Evolutionary conservation across 108 stramenopile species (phyloP).

Genomic region (Fragilariopsis cylindrus): DNA sequence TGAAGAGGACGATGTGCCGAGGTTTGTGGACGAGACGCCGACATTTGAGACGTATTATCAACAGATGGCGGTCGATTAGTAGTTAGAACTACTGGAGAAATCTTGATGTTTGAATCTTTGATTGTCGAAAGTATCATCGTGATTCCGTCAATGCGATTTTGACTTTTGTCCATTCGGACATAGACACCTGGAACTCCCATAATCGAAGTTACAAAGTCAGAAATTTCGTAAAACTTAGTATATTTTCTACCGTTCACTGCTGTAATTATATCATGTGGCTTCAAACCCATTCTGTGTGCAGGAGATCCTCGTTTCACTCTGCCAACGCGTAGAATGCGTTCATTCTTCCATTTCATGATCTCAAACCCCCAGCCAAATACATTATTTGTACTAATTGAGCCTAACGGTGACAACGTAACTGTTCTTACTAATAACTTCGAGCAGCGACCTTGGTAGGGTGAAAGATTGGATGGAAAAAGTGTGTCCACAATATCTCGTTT

Average conservation of each 20-base stretch:
- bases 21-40: not conserved
- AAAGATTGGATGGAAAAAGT: conserved; percentile 4
- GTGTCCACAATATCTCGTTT: not conserved
- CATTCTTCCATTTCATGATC: conserved; percentile 32
- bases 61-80: not conserved
- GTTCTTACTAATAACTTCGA: not conserved
- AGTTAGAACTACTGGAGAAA: not conserved
- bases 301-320: conserved; percentile 28
- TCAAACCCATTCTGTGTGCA: conserved; percentile 27
- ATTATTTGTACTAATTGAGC: not conserved
- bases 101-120: not conserved
- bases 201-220: conserved; percentile 15
- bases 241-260: conserved; percentile 21
- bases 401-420: not conserved
- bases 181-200: conserved; percentile 20
- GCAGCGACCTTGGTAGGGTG: not conserved
- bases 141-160: not conserved
- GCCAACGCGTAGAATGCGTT: conserved; percentile 30
- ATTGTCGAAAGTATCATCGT: conserved; percentile 2
- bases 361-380: conserved; percentile 43
- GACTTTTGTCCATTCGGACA: not conserved
- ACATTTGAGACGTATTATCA: not conserved
- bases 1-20: not conserved
- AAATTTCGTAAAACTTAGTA: not conserved
- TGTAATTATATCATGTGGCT: conserved; percentile 30